phyloP scores from a whole-genome alignment of 148 eudicot genomes.

The Selenicereus undatus region DNA sequence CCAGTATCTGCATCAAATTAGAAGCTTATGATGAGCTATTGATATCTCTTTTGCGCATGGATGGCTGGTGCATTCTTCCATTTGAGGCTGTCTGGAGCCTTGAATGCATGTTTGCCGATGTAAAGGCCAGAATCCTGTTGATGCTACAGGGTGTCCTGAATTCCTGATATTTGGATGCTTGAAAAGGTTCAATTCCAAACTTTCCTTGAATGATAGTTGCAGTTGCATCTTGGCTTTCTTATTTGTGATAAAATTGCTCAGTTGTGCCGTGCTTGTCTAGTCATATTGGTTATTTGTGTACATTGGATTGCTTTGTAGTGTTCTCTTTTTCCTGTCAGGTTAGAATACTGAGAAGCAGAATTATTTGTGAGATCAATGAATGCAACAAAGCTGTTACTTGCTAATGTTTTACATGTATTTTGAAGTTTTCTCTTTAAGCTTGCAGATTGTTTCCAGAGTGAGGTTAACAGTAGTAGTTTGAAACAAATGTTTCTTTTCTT shows the following conservation, averaged over 20 bases:
- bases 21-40: constrained; percentile 34
- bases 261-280: not conserved
- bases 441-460: not conserved
- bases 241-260: constrained; percentile 10
- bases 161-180: constrained; percentile 21
- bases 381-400: not conserved
- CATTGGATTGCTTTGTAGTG: not conserved
- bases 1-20: constrained; percentile 34
- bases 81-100: constrained; percentile 45
- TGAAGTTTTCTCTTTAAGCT: not conserved
- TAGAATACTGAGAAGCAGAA: not conserved
- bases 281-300: not conserved
- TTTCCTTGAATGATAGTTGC: constrained; percentile 24
- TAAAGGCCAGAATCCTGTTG: constrained; percentile 37
- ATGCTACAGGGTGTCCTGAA: constrained; percentile 30
- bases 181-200: constrained; percentile 33
- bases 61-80: constrained; percentile 33
- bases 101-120: constrained; percentile 37
- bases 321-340: not conserved
- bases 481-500: not conserved
- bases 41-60: constrained; percentile 23
- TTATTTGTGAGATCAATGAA: not conserved
- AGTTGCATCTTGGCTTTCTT: constrained; percentile 5
- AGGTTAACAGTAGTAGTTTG: not conserved
- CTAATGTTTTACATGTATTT: not conserved